phyloP scores from a whole-genome alignment of 2,329 filamentous ascomycete species.

The Phialocephala subalpina region DNA sequence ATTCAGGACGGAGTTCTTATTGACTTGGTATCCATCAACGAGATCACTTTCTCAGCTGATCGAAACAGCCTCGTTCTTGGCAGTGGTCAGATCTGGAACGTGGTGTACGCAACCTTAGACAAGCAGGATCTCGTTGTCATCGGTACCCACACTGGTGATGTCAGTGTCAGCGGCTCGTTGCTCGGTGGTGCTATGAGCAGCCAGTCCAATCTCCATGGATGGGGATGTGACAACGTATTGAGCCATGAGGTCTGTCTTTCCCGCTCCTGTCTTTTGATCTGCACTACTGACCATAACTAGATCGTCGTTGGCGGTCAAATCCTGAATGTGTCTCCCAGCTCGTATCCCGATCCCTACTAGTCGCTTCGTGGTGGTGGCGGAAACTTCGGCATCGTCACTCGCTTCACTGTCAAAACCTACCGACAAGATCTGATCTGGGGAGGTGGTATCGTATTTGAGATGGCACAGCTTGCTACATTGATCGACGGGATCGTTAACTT shows the following conservation, averaged over 20 bases:
- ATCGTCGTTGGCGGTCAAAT: constrained; percentile 17
- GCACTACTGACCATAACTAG: constrained; percentile 49
- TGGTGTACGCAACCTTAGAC: constrained; percentile 40
- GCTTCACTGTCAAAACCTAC: constrained; percentile 40
- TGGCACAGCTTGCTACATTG: neutral
- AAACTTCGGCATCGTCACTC: constrained; percentile 43
- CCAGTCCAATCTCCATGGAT: constrained; percentile 48
- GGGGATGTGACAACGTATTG: constrained; percentile 52
- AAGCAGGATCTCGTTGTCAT: constrained; percentile 41
- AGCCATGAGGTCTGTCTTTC: constrained; percentile 1
- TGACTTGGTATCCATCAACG: constrained; percentile 46
- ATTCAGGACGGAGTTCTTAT: constrained; percentile 54
- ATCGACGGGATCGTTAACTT: neutral
- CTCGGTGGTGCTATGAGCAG: constrained; percentile 24
- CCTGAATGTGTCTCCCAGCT: constrained; percentile 20
- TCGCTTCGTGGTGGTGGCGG: constrained; percentile 28
- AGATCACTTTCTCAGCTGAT: constrained; percentile 35
- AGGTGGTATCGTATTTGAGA: constrained; percentile 14
- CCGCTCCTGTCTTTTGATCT: neutral
- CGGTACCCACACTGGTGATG: constrained; percentile 45
- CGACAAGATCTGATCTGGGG: constrained; percentile 23
- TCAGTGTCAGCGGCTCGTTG: constrained; percentile 51
- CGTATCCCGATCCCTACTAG: constrained; percentile 26
- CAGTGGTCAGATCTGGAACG: constrained; percentile 40
- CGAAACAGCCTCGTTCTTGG: constrained; percentile 42